These are phyloP conservation scores for Mycena polygramma DNA, from an alignment of 768 basidiomycete genomes.

Conservation along the genomic window DNA sequence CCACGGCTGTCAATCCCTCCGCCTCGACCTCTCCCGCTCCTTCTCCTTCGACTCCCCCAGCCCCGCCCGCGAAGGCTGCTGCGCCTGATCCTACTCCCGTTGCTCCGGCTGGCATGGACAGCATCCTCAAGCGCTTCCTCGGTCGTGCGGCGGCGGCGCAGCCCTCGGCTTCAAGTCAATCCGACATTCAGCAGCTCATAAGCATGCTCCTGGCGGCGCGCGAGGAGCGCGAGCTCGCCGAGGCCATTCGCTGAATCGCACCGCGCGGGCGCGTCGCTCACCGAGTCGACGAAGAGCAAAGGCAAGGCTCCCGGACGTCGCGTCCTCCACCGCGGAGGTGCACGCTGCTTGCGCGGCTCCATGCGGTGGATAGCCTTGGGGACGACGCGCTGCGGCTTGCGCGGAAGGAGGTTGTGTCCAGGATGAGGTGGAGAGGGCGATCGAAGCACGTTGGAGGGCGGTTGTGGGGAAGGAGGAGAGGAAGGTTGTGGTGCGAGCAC, in stretches of 20 bases:
- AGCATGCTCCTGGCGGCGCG: conserved; percentile 34
- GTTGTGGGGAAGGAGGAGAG: too few species aligned
- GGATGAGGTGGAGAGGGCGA: too few species aligned
- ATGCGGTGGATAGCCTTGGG: conserved; percentile 67
- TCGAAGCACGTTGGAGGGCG: too few species aligned
- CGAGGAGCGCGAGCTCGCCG: conserved; percentile 55
- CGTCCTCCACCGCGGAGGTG: conserved; percentile 52
- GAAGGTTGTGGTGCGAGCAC: too few species aligned
- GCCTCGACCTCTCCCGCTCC: neutral
- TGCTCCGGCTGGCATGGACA: conserved; percentile 6
- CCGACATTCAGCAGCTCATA: conserved; percentile 32
- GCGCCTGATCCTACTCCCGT: conserved; percentile 7
- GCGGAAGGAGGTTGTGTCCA: too few species aligned
- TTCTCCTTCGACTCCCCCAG: too few species aligned
- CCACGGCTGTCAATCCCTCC: neutral
- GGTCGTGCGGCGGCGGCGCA: conserved; percentile 6
- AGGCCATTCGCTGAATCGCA: conserved; percentile 56
- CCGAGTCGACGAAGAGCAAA: too few species aligned
- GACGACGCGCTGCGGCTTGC: too few species aligned
- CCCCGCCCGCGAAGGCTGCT: neutral
- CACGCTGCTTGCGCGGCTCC: too few species aligned
- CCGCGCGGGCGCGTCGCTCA: too few species aligned
- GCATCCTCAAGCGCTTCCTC: conserved; percentile 22
- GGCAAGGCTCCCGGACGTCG: conserved; percentile 55
- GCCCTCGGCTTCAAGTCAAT: neutral